Percentiles rank a stretch among this genome's conserved stretches.
phyloP scores from a whole-genome alignment of 192 early-diverging fungal genomes.

The Coemansia sp. region DNA sequence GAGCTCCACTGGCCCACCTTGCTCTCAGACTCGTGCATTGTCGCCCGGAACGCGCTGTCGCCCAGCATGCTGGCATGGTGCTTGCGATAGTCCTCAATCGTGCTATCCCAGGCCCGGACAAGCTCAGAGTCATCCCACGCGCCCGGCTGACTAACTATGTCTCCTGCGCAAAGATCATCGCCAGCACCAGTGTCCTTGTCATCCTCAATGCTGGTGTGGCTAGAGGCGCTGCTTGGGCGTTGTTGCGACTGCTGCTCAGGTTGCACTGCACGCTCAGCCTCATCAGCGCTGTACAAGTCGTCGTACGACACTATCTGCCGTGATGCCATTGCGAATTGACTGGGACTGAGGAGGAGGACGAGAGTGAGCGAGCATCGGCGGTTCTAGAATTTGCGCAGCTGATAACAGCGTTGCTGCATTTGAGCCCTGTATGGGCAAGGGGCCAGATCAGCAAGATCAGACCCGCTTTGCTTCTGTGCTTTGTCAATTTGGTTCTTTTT shows the following conservation, averaged over 20 bases:
- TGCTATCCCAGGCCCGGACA: slow-evolving; percentile 66
- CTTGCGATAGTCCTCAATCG: slow-evolving; percentile 61
- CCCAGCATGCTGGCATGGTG: slow-evolving; percentile 28
- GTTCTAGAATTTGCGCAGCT: background rate
- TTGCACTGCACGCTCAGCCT: background rate
- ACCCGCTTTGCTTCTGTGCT: background rate
- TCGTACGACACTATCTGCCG: slow-evolving; percentile 46
- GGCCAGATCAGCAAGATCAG: background rate
- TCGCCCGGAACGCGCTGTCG: slow-evolving; percentile 23
- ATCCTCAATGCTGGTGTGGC: slow-evolving; percentile 7
- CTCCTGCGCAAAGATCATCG: background rate
- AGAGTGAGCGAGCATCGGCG: background rate
- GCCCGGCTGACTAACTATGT: slow-evolving; percentile 8
- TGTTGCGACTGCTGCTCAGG: background rate
- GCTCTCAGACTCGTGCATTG: slow-evolving; percentile 24
- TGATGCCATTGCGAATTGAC: slow-evolving; percentile 12
- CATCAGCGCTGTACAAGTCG: slow-evolving; percentile 33
- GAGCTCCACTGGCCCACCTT: slow-evolving; percentile 19
- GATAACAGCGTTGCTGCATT: background rate
- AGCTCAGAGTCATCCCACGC: slow-evolving; percentile 68
- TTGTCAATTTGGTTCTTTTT: background rate
- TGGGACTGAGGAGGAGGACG: background rate
- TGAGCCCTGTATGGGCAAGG: too few species aligned
- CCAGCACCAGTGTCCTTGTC: too few species aligned
- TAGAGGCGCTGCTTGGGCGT: background rate